Evolutionary conservation across 768 basidiomycete genomes (phyloP).

Genomic region (Leccinum rimulosum): DNA sequence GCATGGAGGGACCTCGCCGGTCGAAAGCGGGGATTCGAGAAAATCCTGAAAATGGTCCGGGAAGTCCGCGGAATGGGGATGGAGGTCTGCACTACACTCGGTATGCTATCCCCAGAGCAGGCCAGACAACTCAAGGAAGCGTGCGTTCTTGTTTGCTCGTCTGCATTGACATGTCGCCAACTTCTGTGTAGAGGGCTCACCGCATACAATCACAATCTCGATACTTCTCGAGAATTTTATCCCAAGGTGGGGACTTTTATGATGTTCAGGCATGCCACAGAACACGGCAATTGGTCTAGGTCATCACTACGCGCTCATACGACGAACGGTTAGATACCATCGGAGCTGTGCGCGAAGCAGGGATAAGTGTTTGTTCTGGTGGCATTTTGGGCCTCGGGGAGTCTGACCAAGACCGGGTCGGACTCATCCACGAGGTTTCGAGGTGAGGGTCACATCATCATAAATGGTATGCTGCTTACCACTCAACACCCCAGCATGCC

Average conservation of each 20-base stretch:
- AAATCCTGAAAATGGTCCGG: conserved; percentile 88
- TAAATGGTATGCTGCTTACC: conserved; percentile 5
- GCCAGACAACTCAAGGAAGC: conserved; percentile 91
- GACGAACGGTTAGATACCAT: conserved; percentile 93
- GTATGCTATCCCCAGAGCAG: conserved; percentile 94
- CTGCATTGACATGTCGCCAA: neutral
- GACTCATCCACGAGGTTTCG: conserved; percentile 90
- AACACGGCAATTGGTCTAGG: conserved; percentile 43
- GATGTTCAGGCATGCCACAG: neutral
- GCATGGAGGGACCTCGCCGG: conserved; percentile 96
- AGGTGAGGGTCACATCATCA: conserved; percentile 51
- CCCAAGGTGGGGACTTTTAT: conserved; percentile 59
- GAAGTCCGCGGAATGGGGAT: conserved; percentile 93
- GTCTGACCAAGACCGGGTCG: conserved; percentile 83
- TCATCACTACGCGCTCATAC: conserved; percentile 92
- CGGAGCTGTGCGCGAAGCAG: conserved; percentile 85
- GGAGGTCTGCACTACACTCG: conserved; percentile 99
- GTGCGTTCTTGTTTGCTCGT: conserved; percentile 40
- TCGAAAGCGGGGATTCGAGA: conserved; percentile 89
- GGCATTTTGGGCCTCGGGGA: conserved; percentile 96
- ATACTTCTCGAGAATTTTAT: conserved; percentile 96
- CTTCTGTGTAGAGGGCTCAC: conserved; percentile 68
- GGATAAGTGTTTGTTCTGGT: conserved; percentile 96
- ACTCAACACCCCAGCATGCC: conserved; percentile 59
- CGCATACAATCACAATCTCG: conserved; percentile 98